A percentile compares a stretch with the other conserved stretches of the same genome.
phyloP scores from a whole-genome alignment of 140 eudicot species.

The Senecio squalidus region DNA sequence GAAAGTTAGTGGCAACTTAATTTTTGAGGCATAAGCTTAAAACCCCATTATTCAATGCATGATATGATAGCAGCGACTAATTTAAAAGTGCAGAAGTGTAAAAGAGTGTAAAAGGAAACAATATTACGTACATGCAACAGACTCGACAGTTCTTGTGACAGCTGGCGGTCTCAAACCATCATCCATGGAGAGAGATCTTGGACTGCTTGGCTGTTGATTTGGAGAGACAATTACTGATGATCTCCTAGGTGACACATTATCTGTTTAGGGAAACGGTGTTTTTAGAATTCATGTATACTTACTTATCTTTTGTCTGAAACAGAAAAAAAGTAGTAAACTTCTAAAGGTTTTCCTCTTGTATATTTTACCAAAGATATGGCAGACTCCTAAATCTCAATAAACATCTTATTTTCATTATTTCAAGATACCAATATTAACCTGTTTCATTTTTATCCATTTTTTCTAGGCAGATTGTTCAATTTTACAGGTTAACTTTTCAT shows the following conservation, averaged over 20 bases:
- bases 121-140: slow-evolving; percentile 72
- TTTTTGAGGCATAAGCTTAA: slow-evolving; percentile 20
- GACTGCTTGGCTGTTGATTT: slow-evolving; percentile 37
- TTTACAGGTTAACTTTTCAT: neutral
- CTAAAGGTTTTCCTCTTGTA: too few species aligned
- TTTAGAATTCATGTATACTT: slow-evolving; percentile 8
- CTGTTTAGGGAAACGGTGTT: slow-evolving; percentile 27
- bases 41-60: slow-evolving; percentile 7
- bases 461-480: neutral
- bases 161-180: slow-evolving; percentile 47
- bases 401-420: too few species aligned
- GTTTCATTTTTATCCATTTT: neutral
- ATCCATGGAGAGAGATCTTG: slow-evolving; percentile 42
- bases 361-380: too few species aligned
- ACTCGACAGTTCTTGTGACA: slow-evolving; percentile 49
- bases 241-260: slow-evolving; percentile 41
- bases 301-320: neutral
- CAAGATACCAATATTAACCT: slow-evolving; percentile 6
- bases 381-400: too few species aligned
- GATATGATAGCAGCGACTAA: neutral
- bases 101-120: slow-evolving; percentile 4
- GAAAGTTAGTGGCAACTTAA: slow-evolving; percentile 58
- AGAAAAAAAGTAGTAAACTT: neutral
- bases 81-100: neutral
- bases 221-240: slow-evolving; percentile 38